These are phyloP conservation scores for Dendrobium catenatum DNA, from an alignment of 106 monocot genomes.

Conservation along the genomic window DNA sequence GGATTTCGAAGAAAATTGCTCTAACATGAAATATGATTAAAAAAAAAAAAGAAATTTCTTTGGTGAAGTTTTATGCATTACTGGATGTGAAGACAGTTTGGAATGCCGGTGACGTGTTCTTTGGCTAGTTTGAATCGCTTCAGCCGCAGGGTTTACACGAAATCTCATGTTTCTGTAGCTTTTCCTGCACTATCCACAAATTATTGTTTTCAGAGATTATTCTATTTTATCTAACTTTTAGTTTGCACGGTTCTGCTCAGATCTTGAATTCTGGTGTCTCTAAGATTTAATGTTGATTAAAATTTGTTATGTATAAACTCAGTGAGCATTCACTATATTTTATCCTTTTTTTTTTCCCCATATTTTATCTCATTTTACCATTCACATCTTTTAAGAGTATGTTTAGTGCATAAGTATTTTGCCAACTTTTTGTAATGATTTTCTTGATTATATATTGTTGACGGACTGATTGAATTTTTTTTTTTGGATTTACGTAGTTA, in stretches of 20 bases:
- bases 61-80: too few relatives aligned
- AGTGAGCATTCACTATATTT: neutral
- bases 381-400: neutral
- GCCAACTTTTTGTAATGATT: neutral
- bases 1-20: too few relatives aligned
- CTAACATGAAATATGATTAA: too few relatives aligned
- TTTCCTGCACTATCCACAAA: neutral
- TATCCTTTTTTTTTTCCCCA: too few relatives aligned
- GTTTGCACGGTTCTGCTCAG: neutral
- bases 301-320: neutral
- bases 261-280: neutral
- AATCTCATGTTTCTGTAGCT: neutral
- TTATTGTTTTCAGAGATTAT: neutral
- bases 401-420: neutral
- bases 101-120: too few relatives aligned
- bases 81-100: too few relatives aligned
- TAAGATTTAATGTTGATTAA: neutral
- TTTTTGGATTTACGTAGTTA: slow-evolving; percentile 31
- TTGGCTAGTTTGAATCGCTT: too few relatives aligned
- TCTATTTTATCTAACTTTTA: neutral
- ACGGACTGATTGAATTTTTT: neutral
- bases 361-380: neutral
- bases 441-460: neutral
- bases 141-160: neutral
- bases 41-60: too few relatives aligned